Evolutionary conservation across 108 stramenopile species (phyloP).

Genomic region (Cyclostephanos tholiformis): DNA sequence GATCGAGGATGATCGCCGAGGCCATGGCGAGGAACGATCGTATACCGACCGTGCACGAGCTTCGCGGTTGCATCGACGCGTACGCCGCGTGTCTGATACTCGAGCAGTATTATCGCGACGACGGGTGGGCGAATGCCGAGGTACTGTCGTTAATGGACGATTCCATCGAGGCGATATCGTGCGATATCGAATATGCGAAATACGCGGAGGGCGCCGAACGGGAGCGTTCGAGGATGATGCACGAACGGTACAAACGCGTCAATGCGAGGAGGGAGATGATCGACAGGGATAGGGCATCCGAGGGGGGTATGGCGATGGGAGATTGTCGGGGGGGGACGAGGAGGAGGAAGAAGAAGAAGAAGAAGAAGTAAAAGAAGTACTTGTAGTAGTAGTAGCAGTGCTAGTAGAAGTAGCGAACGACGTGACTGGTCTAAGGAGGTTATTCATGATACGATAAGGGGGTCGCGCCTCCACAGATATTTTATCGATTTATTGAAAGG

Average conservation of each 20-base stretch:
- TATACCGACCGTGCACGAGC: conserved; percentile 19
- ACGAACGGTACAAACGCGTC: conserved; percentile 14
- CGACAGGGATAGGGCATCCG: conserved; percentile 28
- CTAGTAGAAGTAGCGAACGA: too few relatives aligned
- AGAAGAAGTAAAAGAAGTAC: too few relatives aligned
- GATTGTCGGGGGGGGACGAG: too few relatives aligned
- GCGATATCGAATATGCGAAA: conserved; percentile 19
- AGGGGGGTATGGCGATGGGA: too few relatives aligned
- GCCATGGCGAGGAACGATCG: conserved; percentile 33
- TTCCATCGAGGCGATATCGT: conserved; percentile 29
- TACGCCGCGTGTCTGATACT: conserved; percentile 85
- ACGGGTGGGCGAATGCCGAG: conserved; percentile 51
- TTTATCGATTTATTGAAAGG: too few relatives aligned
- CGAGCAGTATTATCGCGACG: conserved; percentile 75
- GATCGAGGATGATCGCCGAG: conserved; percentile 53
- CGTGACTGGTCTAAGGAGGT: too few relatives aligned
- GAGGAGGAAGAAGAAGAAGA: too few relatives aligned
- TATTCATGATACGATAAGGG: too few relatives aligned
- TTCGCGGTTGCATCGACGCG: conserved; percentile 68
- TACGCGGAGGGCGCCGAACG: conserved; percentile 22
- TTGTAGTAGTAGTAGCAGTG: too few relatives aligned
- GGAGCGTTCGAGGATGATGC: conserved; percentile 17
- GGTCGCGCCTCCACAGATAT: too few relatives aligned
- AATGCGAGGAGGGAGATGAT: conserved; percentile 45
- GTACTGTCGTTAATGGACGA: conserved; percentile 26